A percentile compares a stretch with the other conserved stretches of the same genome.
phyloP scores from a whole-genome alignment of 352 stramenopile species.

The Globisporangium spiculum region DNA sequence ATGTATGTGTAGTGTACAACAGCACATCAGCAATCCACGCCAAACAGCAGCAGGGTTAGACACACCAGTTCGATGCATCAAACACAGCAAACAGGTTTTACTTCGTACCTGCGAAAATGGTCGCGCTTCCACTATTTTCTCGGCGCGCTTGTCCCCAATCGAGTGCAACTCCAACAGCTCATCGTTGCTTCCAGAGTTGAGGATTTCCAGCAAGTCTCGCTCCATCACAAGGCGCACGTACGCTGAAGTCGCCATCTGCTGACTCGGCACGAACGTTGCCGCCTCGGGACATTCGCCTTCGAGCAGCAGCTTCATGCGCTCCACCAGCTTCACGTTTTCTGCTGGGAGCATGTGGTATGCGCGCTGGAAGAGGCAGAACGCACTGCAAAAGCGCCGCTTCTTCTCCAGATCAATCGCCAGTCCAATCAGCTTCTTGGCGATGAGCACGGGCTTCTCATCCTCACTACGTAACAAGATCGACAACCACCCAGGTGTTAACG shows the following conservation, averaged over 20 bases:
- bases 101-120: conserved; percentile 38
- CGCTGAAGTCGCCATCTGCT: conserved; percentile 36
- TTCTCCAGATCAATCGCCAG: conserved; percentile 54
- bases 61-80: background rate
- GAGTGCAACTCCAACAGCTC: conserved; percentile 44
- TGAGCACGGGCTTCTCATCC: conserved; percentile 29
- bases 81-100: background rate
- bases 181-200: conserved; percentile 40
- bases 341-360: conserved; percentile 46
- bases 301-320: conserved; percentile 38
- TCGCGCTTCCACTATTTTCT: conserved; percentile 36
- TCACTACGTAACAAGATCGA: conserved; percentile 7
- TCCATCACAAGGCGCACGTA: conserved; percentile 46
- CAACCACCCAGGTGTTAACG: background rate
- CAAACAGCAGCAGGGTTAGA: background rate
- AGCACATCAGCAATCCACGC: background rate
- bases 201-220: conserved; percentile 41
- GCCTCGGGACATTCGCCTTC: conserved; percentile 25
- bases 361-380: conserved; percentile 53
- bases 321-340: conserved; percentile 41
- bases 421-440: conserved; percentile 60
- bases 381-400: conserved; percentile 28
- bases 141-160: conserved; percentile 53
- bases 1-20: background rate
- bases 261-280: conserved; percentile 24